A percentile compares a stretch with the other conserved stretches of the same genome.
Evolutionary conservation across 1,139 yeast species (phyloP).

Genomic region (Candida neerlandica): DNA sequence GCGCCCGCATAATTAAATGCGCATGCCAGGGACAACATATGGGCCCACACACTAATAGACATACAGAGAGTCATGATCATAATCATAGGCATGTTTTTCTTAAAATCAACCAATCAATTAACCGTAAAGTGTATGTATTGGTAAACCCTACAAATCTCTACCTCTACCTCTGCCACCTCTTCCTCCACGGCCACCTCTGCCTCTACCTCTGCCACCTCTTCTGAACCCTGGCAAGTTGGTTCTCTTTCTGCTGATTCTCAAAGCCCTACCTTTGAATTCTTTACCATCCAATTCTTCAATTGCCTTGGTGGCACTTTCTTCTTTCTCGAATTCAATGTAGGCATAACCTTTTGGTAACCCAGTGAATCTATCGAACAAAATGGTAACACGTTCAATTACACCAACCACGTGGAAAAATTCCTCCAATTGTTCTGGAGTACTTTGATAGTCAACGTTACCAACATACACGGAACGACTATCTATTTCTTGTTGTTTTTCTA

Average conservation of each 20-base stretch:
- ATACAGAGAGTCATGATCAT: no score
- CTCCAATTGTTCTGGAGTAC: constrained; percentile 48
- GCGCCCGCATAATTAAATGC: no score
- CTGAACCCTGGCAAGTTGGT: constrained; percentile 42
- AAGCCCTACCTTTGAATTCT: constrained; percentile 38
- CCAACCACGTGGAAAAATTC: constrained; percentile 38
- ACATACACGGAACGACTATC: constrained; percentile 45
- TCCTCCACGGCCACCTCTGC: constrained; percentile 21
- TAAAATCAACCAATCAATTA: not conserved
- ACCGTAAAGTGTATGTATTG: not conserved
- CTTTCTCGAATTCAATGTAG: constrained; percentile 39
- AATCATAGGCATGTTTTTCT: no score
- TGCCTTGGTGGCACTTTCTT: constrained; percentile 34
- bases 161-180: constrained; percentile 20
- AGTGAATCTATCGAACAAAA: constrained; percentile 38
- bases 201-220: constrained; percentile 23
- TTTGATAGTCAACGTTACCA: constrained; percentile 45
- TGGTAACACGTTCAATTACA: constrained; percentile 41
- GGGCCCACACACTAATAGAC: no score
- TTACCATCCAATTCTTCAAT: constrained; percentile 39
- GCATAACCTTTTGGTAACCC: constrained; percentile 52
- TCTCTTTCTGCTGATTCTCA: constrained; percentile 41
- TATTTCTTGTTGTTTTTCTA: constrained; percentile 34
- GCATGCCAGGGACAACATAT: no score
- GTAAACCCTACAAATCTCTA: constrained; percentile 6